phyloP scores from a whole-genome alignment of 768 basidiomycete species.

The Crepidotus variabilis region DNA sequence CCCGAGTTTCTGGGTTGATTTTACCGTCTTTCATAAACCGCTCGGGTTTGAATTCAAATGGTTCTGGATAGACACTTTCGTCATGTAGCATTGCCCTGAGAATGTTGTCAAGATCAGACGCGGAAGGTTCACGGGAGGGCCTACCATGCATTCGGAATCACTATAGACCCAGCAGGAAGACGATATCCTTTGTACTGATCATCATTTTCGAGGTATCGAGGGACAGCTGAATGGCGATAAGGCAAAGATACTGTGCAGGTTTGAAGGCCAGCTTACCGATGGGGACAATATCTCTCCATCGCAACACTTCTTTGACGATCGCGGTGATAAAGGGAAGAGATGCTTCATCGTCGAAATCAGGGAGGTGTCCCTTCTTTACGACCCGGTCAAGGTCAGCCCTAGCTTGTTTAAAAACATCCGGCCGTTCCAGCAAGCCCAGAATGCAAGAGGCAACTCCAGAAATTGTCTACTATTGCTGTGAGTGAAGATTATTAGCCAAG shows the following conservation, averaged over 20 bases:
- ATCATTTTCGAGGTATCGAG: constrained; percentile 15
- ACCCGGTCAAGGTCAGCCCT: constrained; percentile 33
- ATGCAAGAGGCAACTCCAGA: constrained; percentile 26
- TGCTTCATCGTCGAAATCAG: constrained; percentile 25
- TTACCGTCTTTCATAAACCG: constrained; percentile 29
- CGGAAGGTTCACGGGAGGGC: neutral
- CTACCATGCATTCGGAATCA: constrained; percentile 29
- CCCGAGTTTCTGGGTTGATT: constrained; percentile 18
- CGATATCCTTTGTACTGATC: constrained; percentile 30
- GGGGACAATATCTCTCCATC: constrained; percentile 28
- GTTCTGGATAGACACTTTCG: constrained; percentile 33
- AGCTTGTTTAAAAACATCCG: constrained; percentile 27
- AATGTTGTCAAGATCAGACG: neutral
- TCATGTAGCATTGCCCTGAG: constrained; percentile 40
- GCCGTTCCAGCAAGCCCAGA: constrained; percentile 27
- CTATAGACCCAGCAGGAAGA: constrained; percentile 27
- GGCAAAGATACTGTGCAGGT: neutral
- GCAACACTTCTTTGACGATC: constrained; percentile 25
- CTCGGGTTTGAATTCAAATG: constrained; percentile 36
- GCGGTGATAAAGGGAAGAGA: constrained; percentile 30
- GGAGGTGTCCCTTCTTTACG: constrained; percentile 27
- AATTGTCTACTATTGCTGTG: constrained; percentile 16
- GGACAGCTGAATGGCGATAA: constrained; percentile 5
- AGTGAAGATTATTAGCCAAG: neutral
- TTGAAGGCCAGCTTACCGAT: constrained; percentile 17